phyloP scores from a whole-genome alignment of 805 yeast species.

The Metschnikowia chrysomelidarum region DNA sequence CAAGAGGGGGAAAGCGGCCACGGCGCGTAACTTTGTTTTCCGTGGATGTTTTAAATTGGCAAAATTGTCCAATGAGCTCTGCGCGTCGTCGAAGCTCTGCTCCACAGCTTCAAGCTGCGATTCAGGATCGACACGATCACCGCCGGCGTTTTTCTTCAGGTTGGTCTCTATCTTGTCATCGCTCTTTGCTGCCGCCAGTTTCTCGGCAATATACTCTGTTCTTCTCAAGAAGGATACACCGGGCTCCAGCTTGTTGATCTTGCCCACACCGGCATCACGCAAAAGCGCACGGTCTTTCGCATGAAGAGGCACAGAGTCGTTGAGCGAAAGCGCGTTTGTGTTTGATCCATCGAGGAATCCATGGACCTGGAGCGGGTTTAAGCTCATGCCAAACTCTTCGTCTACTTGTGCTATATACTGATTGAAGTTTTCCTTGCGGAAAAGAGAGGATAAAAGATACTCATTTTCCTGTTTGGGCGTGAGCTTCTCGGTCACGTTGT shows the following conservation, averaged over 20 bases:
- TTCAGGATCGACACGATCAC: conserved; percentile 50
- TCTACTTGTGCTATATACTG: conserved; percentile 56
- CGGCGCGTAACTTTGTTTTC: conserved; percentile 70
- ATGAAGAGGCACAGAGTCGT: conserved; percentile 49
- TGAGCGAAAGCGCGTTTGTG: conserved; percentile 39
- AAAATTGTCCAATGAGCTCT: conserved; percentile 40
- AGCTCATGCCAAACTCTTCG: conserved; percentile 68
- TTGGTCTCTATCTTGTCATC: conserved; percentile 24
- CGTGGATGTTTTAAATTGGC: conserved; percentile 69
- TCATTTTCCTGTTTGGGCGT: conserved; percentile 39
- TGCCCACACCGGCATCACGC: conserved; percentile 69
- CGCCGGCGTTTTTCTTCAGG: conserved; percentile 16
- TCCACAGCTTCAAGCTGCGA: conserved; percentile 71
- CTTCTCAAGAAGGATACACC: conserved; percentile 85
- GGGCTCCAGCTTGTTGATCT: conserved; percentile 41
- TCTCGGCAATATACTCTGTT: conserved; percentile 86
- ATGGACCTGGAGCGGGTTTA: conserved; percentile 66
- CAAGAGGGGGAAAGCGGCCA: conserved; percentile 71
- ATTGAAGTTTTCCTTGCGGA: conserved; percentile 70
- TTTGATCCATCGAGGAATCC: conserved; percentile 66
- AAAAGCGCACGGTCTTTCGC: conserved; percentile 75
- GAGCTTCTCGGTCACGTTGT: conserved; percentile 37
- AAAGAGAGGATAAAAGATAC: conserved; percentile 64
- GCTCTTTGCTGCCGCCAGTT: conserved; percentile 33
- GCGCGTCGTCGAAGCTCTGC: conserved; percentile 66